A percentile compares a stretch with the other conserved stretches of the same genome.
Evolutionary conservation across 306 rosid genomes (phyloP).

Genomic region (Gastrolobium villosum): DNA sequence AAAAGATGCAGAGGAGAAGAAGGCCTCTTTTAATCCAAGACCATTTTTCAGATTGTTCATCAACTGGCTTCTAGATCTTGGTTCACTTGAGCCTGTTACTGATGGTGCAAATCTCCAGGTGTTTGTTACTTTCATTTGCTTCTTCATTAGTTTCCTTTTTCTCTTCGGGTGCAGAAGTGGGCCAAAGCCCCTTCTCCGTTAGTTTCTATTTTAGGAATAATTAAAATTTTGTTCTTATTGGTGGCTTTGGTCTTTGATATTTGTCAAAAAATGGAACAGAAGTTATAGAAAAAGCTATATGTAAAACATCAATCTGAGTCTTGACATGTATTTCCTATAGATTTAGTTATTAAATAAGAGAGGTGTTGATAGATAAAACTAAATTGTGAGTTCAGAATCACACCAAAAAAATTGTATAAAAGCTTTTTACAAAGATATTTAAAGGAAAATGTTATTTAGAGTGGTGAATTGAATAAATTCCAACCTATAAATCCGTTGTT

Average conservation of each 20-base stretch:
- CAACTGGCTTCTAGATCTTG: conserved; percentile 91
- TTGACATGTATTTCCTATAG: background rate
- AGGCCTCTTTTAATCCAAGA: conserved; percentile 82
- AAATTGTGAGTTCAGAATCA: background rate
- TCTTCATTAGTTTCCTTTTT: background rate
- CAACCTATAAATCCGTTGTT: background rate
- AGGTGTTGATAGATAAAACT: background rate
- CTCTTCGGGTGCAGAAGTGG: background rate
- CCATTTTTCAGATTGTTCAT: conserved; percentile 95
- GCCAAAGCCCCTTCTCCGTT: conserved; percentile 2
- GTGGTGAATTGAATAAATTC: conserved; percentile 5
- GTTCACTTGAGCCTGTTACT: conserved; percentile 81
- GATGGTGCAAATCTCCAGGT: conserved; percentile 98
- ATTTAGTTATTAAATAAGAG: background rate
- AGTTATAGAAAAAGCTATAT: background rate
- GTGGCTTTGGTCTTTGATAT: background rate
- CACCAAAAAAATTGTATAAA: background rate
- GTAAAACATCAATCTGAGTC: background rate
- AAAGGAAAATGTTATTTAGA: conserved; percentile 2
- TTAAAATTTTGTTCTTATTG: background rate
- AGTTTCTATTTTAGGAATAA: conserved; percentile 4
- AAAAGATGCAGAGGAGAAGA: conserved; percentile 94
- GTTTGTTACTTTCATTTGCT: conserved; percentile 38
- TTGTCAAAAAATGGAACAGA: background rate
- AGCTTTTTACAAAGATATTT: background rate